A percentile compares a stretch with the other conserved stretches of the same genome.
phyloP scores from a whole-genome alignment of 305 asterid species.

The Fraxinus latifolia region DNA sequence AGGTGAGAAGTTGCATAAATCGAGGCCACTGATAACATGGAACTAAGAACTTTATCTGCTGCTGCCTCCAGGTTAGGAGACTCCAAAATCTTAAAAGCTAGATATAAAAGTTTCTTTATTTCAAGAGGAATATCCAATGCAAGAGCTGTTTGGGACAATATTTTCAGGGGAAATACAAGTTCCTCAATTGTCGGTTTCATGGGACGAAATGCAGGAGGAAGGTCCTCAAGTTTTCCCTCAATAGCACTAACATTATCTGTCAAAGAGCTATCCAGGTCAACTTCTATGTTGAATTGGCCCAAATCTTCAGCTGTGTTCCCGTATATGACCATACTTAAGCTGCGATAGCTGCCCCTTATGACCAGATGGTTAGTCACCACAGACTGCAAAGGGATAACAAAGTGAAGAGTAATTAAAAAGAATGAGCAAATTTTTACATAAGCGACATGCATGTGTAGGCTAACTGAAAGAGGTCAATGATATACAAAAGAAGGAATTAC shows the following conservation, averaged over 20 bases:
- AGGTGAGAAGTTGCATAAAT: slow-evolving; percentile 38
- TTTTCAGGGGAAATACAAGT: slow-evolving; percentile 54
- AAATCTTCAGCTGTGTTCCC: slow-evolving; percentile 94
- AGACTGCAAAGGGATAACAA: slow-evolving; percentile 49
- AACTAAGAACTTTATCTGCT: slow-evolving; percentile 51
- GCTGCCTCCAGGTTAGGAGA: slow-evolving; percentile 46
- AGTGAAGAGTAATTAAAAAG: background rate
- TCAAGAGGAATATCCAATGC: slow-evolving; percentile 56
- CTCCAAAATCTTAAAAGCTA: slow-evolving; percentile 52
- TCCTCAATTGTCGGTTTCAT: slow-evolving; percentile 60
- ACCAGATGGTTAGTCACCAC: slow-evolving; percentile 90
- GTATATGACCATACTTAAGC: slow-evolving; percentile 91
- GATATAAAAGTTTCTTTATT: slow-evolving; percentile 51
- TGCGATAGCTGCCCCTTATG: slow-evolving; percentile 92
- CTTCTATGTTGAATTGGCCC: slow-evolving; percentile 93
- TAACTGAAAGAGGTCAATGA: background rate
- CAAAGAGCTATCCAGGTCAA: slow-evolving; percentile 78
- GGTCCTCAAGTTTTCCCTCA: slow-evolving; percentile 90
- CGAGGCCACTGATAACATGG: slow-evolving; percentile 58
- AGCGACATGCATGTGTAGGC: background rate
- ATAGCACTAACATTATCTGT: slow-evolving; percentile 64
- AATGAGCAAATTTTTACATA: background rate
- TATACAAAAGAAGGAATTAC: background rate
- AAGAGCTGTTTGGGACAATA: slow-evolving; percentile 50
- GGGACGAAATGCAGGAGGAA: slow-evolving; percentile 83